Percentiles rank a stretch among this genome's conserved stretches.
Conservation (phyloP, 169 alveolate species). For the Eimeria sp. region DNA sequence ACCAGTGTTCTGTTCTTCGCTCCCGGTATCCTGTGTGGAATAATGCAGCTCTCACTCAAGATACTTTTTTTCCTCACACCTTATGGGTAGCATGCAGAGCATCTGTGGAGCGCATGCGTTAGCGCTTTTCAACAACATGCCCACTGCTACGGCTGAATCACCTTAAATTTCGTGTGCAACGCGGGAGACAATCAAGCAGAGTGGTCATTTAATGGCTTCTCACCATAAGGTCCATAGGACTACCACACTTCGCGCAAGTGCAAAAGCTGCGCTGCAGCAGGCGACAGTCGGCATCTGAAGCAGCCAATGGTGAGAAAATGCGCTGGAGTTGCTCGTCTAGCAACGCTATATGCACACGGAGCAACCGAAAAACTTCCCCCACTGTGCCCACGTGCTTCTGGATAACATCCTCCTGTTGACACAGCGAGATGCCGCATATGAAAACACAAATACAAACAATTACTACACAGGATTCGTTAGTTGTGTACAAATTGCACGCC, state of each 20-base stretch:
- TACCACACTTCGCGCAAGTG: constrained; percentile 66
- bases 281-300: constrained; percentile 49
- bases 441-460: not conserved
- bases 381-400: constrained; percentile 52
- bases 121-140: not conserved
- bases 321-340: constrained; percentile 54
- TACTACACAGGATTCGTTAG: not conserved
- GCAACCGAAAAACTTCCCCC: constrained; percentile 32
- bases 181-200: not conserved
- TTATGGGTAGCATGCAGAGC: not conserved
- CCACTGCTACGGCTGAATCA: not conserved
- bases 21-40: constrained; percentile 38
- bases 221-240: constrained; percentile 61
- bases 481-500: not conserved
- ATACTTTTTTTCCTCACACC: not conserved
- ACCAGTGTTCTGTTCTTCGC: not conserved
- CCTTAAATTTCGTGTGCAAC: not conserved
- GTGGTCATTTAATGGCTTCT: not conserved
- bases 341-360: constrained; percentile 52
- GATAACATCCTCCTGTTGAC: constrained; percentile 34
- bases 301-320: constrained; percentile 42
- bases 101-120: not conserved
- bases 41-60: not conserved
- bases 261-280: constrained; percentile 24
- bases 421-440: not conserved